Conservation (phyloP, 331 rosid genomes). For the Phaseolus coccineus region DNA sequence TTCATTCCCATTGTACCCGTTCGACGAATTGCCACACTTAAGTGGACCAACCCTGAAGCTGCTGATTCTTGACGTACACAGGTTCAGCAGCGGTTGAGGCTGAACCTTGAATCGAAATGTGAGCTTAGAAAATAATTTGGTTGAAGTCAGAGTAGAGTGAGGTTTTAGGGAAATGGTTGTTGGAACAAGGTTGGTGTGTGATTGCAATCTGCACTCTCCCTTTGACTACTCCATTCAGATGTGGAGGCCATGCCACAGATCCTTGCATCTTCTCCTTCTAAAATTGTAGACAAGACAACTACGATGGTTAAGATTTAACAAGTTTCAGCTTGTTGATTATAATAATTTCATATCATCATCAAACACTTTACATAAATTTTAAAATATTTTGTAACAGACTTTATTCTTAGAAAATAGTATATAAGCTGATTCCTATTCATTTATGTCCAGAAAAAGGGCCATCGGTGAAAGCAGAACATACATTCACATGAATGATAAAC, state of each 20-base stretch:
- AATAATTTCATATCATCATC: too few relatives aligned
- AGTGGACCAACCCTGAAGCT: neutral
- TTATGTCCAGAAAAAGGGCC: too few relatives aligned
- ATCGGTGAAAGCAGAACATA: too few relatives aligned
- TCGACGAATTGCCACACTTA: slow-evolving; percentile 73
- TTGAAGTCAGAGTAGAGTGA: neutral
- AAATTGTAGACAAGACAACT: neutral
- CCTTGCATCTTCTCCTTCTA: slow-evolving; percentile 45
- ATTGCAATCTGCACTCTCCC: slow-evolving; percentile 32
- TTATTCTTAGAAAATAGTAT: too few relatives aligned
- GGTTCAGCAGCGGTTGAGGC: neutral
- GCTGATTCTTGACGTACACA: neutral
- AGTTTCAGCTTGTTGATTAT: neutral
- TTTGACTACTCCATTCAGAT: slow-evolving; percentile 21
- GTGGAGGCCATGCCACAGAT: slow-evolving; percentile 27
- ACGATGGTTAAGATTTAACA: neutral
- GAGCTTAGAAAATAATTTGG: slow-evolving; percentile 24
- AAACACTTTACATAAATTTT: too few relatives aligned
- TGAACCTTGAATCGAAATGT: neutral
- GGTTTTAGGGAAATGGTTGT: neutral
- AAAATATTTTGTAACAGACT: too few relatives aligned
- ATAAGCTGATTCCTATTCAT: too few relatives aligned
- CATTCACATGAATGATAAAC: too few relatives aligned
- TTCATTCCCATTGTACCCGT: slow-evolving; percentile 32
- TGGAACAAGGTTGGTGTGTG: slow-evolving; percentile 39